These are phyloP conservation scores for Eucalyptus cladocalyx DNA, from an alignment of 345 rosid genomes.

Conservation along the genomic window DNA sequence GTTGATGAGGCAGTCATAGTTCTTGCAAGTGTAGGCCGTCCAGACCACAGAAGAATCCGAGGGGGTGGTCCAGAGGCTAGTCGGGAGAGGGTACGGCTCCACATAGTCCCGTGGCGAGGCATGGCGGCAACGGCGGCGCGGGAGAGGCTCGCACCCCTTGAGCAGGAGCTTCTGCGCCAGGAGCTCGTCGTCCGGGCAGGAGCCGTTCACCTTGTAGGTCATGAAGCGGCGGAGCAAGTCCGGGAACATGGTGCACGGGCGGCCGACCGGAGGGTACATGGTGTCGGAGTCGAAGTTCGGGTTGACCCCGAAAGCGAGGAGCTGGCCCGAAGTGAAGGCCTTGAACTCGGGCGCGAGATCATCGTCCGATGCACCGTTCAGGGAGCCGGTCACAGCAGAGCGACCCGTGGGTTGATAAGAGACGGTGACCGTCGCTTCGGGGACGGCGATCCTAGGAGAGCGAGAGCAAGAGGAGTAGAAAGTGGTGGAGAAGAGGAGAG, in stretches of 20 bases:
- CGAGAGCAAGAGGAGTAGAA: neutral
- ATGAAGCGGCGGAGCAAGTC: conserved; percentile 29
- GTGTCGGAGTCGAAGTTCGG: conserved; percentile 34
- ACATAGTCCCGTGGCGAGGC: conserved; percentile 2
- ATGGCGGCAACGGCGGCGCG: conserved; percentile 42
- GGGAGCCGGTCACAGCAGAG: neutral
- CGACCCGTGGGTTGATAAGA: neutral
- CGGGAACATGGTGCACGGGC: conserved; percentile 33
- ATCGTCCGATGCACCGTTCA: neutral
- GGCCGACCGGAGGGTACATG: conserved; percentile 30
- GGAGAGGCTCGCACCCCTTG: conserved; percentile 63
- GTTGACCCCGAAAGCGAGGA: conserved; percentile 34
- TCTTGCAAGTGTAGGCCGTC: conserved; percentile 52
- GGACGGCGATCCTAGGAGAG: neutral
- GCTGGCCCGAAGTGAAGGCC: conserved; percentile 31
- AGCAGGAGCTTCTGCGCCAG: conserved; percentile 55
- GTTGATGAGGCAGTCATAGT: conserved; percentile 33
- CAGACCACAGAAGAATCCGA: conserved; percentile 37
- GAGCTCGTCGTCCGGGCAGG: conserved; percentile 46
- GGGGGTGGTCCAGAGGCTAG: conserved; percentile 35
- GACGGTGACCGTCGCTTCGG: neutral
- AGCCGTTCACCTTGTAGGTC: conserved; percentile 38
- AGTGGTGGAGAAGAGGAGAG: neutral
- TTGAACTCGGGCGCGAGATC: conserved; percentile 29
- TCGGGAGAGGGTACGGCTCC: conserved; percentile 39